These are phyloP conservation scores for Monilinia laxa DNA, from an alignment of 2,329 filamentous ascomycete species.

Conservation along the genomic window DNA sequence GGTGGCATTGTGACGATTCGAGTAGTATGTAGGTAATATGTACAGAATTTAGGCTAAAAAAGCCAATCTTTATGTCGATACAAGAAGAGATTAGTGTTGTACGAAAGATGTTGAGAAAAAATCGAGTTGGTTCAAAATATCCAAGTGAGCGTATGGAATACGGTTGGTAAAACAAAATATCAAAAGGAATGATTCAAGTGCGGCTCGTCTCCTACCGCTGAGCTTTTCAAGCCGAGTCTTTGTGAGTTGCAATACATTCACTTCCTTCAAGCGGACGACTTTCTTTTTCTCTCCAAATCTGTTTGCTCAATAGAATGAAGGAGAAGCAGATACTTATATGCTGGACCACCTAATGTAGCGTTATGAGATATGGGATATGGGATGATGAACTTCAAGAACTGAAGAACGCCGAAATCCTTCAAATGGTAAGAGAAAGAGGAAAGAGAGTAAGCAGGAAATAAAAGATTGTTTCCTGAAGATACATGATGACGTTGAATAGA, in stretches of 20 bases:
- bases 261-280: not conserved
- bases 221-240: not conserved
- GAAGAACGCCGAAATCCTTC: conserved; percentile 11
- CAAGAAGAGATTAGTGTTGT: not conserved
- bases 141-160: conserved; percentile 15
- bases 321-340: conserved; percentile 25
- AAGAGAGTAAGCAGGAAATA: conserved; percentile 21
- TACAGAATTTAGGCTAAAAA: conserved; percentile 6
- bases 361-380: not conserved
- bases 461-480: conserved; percentile 16
- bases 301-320: not conserved
- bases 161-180: conserved; percentile 8
- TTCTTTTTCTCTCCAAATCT: not conserved
- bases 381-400: not conserved
- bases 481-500: conserved; percentile 21
- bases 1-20: conserved; percentile 43
- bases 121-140: conserved; percentile 6
- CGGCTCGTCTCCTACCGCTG: not conserved
- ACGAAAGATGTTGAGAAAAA: conserved; percentile 2
- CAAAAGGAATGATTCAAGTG: conserved; percentile 7
- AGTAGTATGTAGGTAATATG: not conserved
- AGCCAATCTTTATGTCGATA: conserved; percentile 8
- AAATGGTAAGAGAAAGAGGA: conserved; percentile 16
- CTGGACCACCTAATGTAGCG: conserved; percentile 14
- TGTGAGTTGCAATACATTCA: conserved; percentile 10